These are phyloP conservation scores for Pythium folliculosum DNA, from an alignment of 352 stramenopile genomes.

Conservation along the genomic window DNA sequence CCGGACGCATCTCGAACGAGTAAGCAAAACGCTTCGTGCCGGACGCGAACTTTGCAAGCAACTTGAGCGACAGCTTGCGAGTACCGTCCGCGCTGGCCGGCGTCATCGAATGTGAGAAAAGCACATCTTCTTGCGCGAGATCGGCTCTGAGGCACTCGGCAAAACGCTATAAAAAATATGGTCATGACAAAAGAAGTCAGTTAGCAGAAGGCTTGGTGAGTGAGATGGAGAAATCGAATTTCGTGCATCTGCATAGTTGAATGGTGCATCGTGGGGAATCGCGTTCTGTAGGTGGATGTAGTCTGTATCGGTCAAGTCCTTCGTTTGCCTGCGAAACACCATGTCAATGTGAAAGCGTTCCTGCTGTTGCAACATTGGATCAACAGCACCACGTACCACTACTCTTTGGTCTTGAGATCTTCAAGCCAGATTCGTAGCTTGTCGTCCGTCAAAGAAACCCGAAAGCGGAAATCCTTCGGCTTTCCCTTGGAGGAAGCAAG, in stretches of 20 bases:
- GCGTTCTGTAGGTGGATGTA: not conserved
- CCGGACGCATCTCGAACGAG: not conserved
- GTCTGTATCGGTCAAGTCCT: not conserved
- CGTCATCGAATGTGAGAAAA: not conserved
- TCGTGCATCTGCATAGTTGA: not conserved
- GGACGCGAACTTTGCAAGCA: not conserved
- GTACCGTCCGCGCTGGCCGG: too few relatives aligned
- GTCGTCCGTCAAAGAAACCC: not conserved
- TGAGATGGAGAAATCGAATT: too few relatives aligned
- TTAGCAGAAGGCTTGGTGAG: too few relatives aligned
- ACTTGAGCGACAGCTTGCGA: not conserved
- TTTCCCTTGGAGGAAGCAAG: not conserved
- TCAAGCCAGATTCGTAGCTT: not conserved
- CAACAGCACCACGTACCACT: slow-evolving; percentile 1
- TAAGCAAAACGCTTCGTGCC: not conserved
- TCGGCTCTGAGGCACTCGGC: not conserved
- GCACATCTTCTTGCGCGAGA: not conserved
- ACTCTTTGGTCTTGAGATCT: slow-evolving; percentile 1
- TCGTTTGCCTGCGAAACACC: not conserved
- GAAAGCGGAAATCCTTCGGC: not conserved
- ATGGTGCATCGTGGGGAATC: not conserved
- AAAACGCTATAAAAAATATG: not conserved
- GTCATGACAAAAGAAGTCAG: too few relatives aligned
- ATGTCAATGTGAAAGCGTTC: not conserved
- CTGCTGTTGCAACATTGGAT: too few relatives aligned